Evolutionary conservation across 2,329 filamentous ascomycete genomes (phyloP).

Genomic region (Curvularia lunata): DNA sequence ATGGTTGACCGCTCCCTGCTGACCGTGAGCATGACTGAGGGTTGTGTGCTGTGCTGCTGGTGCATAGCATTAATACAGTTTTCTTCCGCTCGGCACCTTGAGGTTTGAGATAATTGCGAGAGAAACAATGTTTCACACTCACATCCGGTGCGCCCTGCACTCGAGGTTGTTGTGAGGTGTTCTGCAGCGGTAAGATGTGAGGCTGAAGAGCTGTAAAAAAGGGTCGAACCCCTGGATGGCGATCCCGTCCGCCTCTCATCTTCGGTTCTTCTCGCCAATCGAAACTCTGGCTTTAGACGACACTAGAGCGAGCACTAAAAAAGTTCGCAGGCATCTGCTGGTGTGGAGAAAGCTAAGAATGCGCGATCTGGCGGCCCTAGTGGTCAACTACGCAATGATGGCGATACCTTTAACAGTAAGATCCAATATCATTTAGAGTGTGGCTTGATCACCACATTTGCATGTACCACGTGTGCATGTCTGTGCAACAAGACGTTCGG

Average conservation of each 20-base stretch:
- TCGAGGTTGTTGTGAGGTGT: background rate
- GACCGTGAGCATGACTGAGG: background rate
- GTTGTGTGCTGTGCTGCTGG: background rate
- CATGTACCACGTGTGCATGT: background rate
- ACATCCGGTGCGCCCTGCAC: background rate
- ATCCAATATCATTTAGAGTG: background rate
- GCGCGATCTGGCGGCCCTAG: conserved; percentile 6
- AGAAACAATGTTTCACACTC: background rate
- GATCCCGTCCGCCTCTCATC: conserved; percentile 24
- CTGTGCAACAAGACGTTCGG: conserved; percentile 6
- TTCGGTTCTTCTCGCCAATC: conserved; percentile 29
- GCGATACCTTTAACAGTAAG: background rate
- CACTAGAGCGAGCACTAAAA: conserved; percentile 2
- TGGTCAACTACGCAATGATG: background rate
- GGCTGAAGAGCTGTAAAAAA: conserved; percentile 12
- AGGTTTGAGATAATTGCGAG: background rate
- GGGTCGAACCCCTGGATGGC: conserved; percentile 16
- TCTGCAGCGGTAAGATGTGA: background rate
- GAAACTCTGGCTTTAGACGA: conserved; percentile 21
- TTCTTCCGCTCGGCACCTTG: no score
- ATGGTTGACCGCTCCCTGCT: conserved; percentile 9
- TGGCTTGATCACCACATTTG: background rate
- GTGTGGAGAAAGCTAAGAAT: conserved; percentile 27
- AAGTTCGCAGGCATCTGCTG: conserved; percentile 15
- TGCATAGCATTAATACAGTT: background rate